These are phyloP conservation scores for Dactylellina parvicollis DNA, from an alignment of 2,329 filamentous ascomycete species.

Conservation along the genomic window DNA sequence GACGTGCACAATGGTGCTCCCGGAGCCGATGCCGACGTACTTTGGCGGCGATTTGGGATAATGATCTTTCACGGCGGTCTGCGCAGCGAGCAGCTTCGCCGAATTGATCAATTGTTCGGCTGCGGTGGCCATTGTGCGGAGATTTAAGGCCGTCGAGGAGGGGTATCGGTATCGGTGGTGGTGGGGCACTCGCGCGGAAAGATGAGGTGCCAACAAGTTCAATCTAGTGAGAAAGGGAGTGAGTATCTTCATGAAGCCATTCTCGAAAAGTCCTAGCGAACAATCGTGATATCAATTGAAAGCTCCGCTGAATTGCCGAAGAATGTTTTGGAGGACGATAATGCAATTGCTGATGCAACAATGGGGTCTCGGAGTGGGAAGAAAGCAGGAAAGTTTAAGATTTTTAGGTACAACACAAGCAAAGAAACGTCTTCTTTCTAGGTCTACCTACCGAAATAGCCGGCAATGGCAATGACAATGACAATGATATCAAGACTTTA, in stretches of 20 bases:
- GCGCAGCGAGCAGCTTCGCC: constrained; percentile 79
- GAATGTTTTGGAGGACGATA: not conserved
- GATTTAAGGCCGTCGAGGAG: not conserved
- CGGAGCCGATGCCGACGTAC: constrained; percentile 81
- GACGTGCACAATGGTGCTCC: constrained; percentile 83
- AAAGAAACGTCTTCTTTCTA: too few species aligned
- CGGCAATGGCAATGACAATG: too few species aligned
- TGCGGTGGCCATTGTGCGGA: constrained; percentile 41
- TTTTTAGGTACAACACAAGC: too few species aligned
- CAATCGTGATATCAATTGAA: not conserved
- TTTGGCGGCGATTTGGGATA: constrained; percentile 65
- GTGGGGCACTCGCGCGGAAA: not conserved
- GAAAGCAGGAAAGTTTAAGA: too few species aligned
- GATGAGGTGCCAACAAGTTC: not conserved
- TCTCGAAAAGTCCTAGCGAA: not conserved
- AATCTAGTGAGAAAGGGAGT: constrained; percentile 28
- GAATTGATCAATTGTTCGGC: constrained; percentile 36
- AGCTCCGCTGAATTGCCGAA: not conserved
- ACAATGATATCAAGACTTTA: too few species aligned
- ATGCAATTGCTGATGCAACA: not conserved
- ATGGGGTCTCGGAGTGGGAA: not conserved
- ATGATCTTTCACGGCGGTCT: constrained; percentile 77
- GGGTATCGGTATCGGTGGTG: constrained; percentile 24
- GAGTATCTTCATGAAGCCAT: constrained; percentile 53
- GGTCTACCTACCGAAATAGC: too few species aligned